Conservation (phyloP, 2,329 filamentous ascomycete species). For the Parastagonospora nodorum region DNA sequence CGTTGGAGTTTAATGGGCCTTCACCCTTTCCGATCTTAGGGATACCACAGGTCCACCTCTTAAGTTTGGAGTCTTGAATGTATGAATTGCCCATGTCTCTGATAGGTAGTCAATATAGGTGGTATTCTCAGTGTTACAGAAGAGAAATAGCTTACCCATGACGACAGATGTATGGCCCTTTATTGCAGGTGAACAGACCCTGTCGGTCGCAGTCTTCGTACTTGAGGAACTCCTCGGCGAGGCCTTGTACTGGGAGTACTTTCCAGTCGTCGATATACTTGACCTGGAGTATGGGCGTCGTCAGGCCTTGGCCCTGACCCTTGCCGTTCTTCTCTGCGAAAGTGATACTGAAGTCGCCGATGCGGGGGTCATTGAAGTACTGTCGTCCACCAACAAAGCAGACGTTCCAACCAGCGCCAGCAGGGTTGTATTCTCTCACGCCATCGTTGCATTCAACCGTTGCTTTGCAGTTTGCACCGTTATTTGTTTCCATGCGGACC, state of each 20-base stretch:
- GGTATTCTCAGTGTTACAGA: too few species aligned
- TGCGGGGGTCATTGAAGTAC: constrained; percentile 11
- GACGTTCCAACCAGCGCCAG: constrained; percentile 5
- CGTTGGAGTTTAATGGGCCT: constrained; percentile 7
- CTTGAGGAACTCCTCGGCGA: too few species aligned
- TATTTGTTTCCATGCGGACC: constrained; percentile 1
- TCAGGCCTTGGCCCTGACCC: constrained; percentile 8
- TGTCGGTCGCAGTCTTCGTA: too few species aligned
- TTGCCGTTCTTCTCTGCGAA: constrained; percentile 7
- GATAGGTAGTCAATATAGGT: neutral
- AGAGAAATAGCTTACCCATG: too few species aligned
- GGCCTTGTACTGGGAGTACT: neutral
- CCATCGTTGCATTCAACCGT: constrained; percentile 9
- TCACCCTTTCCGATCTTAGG: constrained; percentile 8
- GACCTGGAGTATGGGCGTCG: constrained; percentile 8
- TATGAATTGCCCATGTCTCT: neutral
- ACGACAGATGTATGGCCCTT: too few species aligned
- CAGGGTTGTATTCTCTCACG: constrained; percentile 9
- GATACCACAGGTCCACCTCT: constrained; percentile 10
- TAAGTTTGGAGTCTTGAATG: neutral
- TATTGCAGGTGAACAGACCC: too few species aligned
- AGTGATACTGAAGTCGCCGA: constrained; percentile 16
- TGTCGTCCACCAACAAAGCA: constrained; percentile 11
- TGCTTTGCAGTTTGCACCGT: constrained; percentile 5
- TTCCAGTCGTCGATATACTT: constrained; percentile 8